Conservation (phyloP, 176 grass and related monocot genomes). For the Cenchrus purpureus region DNA sequence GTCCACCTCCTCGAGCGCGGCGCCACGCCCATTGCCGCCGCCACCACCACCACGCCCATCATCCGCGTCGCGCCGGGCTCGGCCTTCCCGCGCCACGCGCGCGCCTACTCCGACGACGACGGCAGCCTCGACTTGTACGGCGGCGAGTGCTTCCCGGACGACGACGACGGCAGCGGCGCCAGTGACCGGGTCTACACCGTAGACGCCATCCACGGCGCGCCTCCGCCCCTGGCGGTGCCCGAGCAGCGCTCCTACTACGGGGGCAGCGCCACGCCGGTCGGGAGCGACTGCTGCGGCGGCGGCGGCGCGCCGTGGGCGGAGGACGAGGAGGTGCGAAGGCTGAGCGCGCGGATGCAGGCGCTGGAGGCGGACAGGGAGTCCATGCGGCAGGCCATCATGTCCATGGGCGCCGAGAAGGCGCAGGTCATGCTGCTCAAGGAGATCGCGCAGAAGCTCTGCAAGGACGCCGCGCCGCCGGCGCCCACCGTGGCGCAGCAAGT, state of each 20-base stretch:
- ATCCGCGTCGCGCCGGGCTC: conserved; percentile 53
- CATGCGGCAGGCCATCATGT: conserved; percentile 75
- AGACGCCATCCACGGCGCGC: conserved; percentile 58
- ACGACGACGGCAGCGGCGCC: conserved; percentile 40
- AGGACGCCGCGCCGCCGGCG: conserved; percentile 41
- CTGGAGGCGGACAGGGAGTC: conserved; percentile 86
- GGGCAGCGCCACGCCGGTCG: conserved; percentile 30
- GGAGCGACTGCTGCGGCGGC: conserved; percentile 20
- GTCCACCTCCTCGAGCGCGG: conserved; percentile 42
- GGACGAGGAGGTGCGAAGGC: conserved; percentile 67
- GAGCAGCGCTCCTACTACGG: conserved; percentile 49
- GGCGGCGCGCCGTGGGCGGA: conserved; percentile 38
- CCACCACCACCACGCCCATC: conserved; percentile 48
- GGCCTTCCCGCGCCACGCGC: conserved; percentile 40
- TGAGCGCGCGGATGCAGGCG: conserved; percentile 62
- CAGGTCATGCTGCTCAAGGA: conserved; percentile 78
- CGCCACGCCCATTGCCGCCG: background rate
- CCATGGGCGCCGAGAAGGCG: conserved; percentile 67
- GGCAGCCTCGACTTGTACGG: conserved; percentile 49
- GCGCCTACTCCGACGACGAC: conserved; percentile 45
- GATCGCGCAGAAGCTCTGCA: conserved; percentile 83
- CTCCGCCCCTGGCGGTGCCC: conserved; percentile 34
- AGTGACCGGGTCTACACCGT: conserved; percentile 68
- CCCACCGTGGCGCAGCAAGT: conserved; percentile 12
- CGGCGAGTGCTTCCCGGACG: conserved; percentile 41